Evolutionary conservation across 805 yeast genomes (phyloP).

Genomic region (Starmerella riodocensis): DNA sequence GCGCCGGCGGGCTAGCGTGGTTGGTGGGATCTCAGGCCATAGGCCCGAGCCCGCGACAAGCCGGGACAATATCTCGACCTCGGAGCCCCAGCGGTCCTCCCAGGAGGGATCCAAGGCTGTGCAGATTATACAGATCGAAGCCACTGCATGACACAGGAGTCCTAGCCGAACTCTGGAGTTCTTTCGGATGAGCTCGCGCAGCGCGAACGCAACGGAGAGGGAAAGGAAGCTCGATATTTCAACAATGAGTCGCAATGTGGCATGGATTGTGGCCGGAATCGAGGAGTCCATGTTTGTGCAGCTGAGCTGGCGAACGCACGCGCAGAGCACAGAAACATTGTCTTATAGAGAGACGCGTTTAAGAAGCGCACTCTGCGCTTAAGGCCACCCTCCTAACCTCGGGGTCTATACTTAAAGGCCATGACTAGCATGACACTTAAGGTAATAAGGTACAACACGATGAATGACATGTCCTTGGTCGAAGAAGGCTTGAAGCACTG

Average conservation of each 20-base stretch:
- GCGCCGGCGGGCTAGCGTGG: too few relatives aligned
- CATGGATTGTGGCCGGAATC: too few relatives aligned
- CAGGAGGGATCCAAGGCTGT: constrained; percentile 1
- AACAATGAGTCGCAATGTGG: too few relatives aligned
- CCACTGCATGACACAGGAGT: not conserved
- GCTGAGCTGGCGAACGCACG: too few relatives aligned
- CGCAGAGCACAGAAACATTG: not conserved
- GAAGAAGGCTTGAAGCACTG: constrained; percentile 11
- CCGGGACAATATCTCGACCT: too few relatives aligned
- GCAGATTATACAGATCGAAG: not conserved
- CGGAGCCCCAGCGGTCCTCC: constrained; percentile 8
- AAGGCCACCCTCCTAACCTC: not conserved
- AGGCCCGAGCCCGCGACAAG: too few relatives aligned
- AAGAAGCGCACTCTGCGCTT: not conserved
- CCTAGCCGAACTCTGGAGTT: not conserved
- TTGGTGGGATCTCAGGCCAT: too few relatives aligned
- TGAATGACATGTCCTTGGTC: constrained; percentile 7
- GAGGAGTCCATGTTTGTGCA: too few relatives aligned
- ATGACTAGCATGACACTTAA: not conserved
- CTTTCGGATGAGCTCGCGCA: not conserved
- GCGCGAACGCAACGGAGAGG: not conserved
- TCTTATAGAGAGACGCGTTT: too few relatives aligned
- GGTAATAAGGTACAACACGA: constrained; percentile 5
- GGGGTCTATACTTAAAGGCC: not conserved
- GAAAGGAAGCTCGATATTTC: not conserved